Base-by-base conservation (phyloP, 208 protist genomes). In the Trichomonas gallinae region DNA sequence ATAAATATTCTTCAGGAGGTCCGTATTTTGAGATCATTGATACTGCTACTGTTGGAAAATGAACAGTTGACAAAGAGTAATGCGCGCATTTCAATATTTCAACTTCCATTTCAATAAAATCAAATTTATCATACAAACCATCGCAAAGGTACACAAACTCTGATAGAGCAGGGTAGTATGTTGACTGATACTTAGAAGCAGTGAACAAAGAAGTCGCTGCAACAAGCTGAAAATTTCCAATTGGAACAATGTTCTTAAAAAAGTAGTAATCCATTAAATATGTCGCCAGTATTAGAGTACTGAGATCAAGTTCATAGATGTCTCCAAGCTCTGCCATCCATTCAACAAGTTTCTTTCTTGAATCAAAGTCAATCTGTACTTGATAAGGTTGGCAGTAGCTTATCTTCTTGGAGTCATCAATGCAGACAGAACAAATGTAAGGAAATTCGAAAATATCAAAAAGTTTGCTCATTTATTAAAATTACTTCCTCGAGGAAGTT, bases 71-170 rank as follows among this genome's bases (percentile, higher is more conserved):
- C 10, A 85, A 17, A 11, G 26, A 23, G 34, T 93, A 51, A 34
- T 93, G 87, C 0, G 31, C 15, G 26, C 6, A 42, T 51, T 48
- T 38, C 17, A 93, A 36, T 21, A 93, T 51, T 34, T 40, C 10
- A 51, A 36, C 11, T 36, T 93, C 40, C 15, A 51, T 93, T 51
- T 51, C 36, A 38, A 93, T 93, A 93, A 93, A 51, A 51, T 93
- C 44, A 9, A 9, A 34, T 51, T 17, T 34, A 38, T 48, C 34
- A 38, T 93, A 93, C 0, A 93, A 31, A 26, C 87, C 87, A 93
- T 93, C 87, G 26, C 87, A 93, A 17, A 93, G 15, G 38, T 93
- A 93, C n/a, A 93, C 26, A n/a, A 93, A 51, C 51, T 93, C 87
- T 34, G n/a, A 42, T 9, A 51, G 10, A 51, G 87, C 11, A 26